A percentile compares a stretch with the other conserved stretches of the same genome.
phyloP scores from a whole-genome alignment of 495 filamentous ascomycete species.

The Aspergillus olivimuriae region DNA sequence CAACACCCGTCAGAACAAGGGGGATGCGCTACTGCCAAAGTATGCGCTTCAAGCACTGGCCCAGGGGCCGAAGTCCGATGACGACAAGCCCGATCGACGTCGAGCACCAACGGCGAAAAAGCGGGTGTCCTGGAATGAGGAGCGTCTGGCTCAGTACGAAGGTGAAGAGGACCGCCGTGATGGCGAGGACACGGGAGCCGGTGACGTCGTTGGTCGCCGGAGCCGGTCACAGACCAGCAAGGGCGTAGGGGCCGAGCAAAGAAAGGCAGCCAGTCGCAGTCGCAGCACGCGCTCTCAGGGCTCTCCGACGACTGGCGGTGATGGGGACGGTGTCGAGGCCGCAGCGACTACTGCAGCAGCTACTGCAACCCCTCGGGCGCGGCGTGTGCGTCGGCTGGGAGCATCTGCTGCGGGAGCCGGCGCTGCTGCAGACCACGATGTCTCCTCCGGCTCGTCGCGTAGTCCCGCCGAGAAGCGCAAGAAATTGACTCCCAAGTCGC shows the following conservation, averaged over 20 bases:
- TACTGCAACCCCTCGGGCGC: conserved; percentile 27
- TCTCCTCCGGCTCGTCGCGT: conserved; percentile 9
- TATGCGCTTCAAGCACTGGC: conserved; percentile 38
- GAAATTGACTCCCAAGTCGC: conserved; percentile 36
- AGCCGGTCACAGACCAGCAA: conserved; percentile 3
- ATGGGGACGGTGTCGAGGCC: conserved; percentile 10
- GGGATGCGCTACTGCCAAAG: conserved; percentile 43
- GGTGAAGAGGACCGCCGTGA: conserved; percentile 10
- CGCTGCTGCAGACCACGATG: too few species aligned
- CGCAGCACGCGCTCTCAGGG: conserved; percentile 23
- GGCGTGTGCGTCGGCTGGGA: conserved; percentile 32
- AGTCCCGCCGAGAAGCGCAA: conserved; percentile 25
- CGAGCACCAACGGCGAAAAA: conserved; percentile 14
- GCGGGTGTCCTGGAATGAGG: conserved; percentile 40
- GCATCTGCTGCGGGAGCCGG: too few species aligned
- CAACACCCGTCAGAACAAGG: conserved; percentile 55
- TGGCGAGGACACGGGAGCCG: conserved; percentile 12
- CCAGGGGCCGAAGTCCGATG: conserved; percentile 6
- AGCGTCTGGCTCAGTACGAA: conserved; percentile 31
- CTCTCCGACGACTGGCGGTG: conserved; percentile 16
- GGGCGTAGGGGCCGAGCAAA: conserved; percentile 9
- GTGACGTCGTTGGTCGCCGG: conserved; percentile 11
- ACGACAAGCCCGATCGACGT: conserved; percentile 3
- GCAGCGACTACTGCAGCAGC: conserved; percentile 20
- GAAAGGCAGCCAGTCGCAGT: conserved; percentile 15